Evolutionary conservation across 768 basidiomycete species (phyloP).

Genomic region (Hirschioporus abietinus): DNA sequence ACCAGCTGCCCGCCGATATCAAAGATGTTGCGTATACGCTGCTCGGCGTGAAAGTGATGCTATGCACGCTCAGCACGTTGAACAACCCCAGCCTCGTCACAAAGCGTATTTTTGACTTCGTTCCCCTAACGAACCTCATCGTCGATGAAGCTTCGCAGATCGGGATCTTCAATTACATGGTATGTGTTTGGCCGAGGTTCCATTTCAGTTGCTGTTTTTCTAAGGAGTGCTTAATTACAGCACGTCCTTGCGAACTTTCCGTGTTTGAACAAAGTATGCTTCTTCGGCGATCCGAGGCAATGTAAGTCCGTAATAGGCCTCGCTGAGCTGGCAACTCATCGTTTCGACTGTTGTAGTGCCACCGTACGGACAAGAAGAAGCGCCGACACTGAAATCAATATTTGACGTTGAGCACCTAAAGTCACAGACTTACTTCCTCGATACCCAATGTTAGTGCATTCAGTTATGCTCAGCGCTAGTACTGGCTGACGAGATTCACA

Average conservation of each 20-base stretch:
- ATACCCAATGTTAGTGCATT: constrained; percentile 38
- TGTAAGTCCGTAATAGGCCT: too few relatives aligned
- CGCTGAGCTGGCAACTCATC: too few relatives aligned
- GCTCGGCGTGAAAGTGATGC: constrained; percentile 28
- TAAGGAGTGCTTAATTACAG: constrained; percentile 21
- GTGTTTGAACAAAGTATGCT: constrained; percentile 38
- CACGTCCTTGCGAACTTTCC: constrained; percentile 38
- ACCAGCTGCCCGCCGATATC: constrained; percentile 31
- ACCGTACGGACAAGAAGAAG: constrained; percentile 41
- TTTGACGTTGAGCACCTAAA: constrained; percentile 41
- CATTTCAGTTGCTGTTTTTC: not conserved
- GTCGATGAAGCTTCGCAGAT: constrained; percentile 56
- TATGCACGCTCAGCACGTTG: constrained; percentile 47
- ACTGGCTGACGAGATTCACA: constrained; percentile 14
- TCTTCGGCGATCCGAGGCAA: constrained; percentile 52
- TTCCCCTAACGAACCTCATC: constrained; percentile 42
- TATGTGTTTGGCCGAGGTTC: constrained; percentile 15
- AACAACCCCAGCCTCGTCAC: constrained; percentile 35
- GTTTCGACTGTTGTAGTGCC: constrained; percentile 32
- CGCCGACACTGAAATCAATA: constrained; percentile 35
- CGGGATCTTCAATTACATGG: constrained; percentile 43
- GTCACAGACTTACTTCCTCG: constrained; percentile 31
- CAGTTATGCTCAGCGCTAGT: not conserved
- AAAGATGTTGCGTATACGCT: constrained; percentile 23
- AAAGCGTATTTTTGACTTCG: constrained; percentile 27